A percentile compares a stretch with the other conserved stretches of the same genome.
Conservation (phyloP, 148 eudicot species). For the Simmondsia chinensis region DNA sequence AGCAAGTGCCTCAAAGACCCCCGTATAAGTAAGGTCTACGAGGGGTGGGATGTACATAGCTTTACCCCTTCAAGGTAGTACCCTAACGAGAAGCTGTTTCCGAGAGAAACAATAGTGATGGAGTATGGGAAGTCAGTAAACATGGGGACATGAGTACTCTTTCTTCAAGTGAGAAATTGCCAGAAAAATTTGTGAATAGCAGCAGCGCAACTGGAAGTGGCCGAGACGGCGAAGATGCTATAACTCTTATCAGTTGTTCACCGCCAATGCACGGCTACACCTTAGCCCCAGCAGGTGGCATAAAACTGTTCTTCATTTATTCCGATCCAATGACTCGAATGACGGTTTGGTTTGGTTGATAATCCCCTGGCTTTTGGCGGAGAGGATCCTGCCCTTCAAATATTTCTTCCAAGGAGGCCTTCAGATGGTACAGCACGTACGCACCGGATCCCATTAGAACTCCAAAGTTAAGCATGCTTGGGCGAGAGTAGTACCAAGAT, state of each 20-base stretch:
- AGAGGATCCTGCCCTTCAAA: conserved; percentile 66
- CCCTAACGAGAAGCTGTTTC: too few relatives aligned
- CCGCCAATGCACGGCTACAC: conserved; percentile 48
- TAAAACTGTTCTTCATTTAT: conserved; percentile 38
- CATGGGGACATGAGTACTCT: conserved; percentile 24
- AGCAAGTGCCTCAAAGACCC: too few relatives aligned
- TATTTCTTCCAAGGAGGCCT: conserved; percentile 78
- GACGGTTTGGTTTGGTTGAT: conserved; percentile 47
- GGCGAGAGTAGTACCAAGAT: too few relatives aligned
- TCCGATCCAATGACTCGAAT: conserved; percentile 37
- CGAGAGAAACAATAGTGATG: conserved; percentile 54
- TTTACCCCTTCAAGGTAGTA: too few relatives aligned
- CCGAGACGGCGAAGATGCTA: conserved; percentile 45
- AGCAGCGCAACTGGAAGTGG: conserved; percentile 63
- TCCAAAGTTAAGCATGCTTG: too few relatives aligned
- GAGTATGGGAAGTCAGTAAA: conserved; percentile 61
- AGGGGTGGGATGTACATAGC: too few relatives aligned
- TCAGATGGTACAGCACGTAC: too few relatives aligned
- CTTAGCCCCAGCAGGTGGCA: conserved; percentile 33
- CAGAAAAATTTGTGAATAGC: conserved; percentile 28
- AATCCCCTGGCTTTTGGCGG: conserved; percentile 59
- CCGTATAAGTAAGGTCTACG: too few relatives aligned
- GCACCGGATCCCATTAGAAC: too few relatives aligned
- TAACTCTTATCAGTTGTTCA: conserved; percentile 38
- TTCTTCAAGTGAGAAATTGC: conserved; percentile 35